Evolutionary conservation across 805 yeast genomes (phyloP), one percentile per base, ranked within the genome.

Genomic region (Wickerhamomyces pijperi): DNA sequence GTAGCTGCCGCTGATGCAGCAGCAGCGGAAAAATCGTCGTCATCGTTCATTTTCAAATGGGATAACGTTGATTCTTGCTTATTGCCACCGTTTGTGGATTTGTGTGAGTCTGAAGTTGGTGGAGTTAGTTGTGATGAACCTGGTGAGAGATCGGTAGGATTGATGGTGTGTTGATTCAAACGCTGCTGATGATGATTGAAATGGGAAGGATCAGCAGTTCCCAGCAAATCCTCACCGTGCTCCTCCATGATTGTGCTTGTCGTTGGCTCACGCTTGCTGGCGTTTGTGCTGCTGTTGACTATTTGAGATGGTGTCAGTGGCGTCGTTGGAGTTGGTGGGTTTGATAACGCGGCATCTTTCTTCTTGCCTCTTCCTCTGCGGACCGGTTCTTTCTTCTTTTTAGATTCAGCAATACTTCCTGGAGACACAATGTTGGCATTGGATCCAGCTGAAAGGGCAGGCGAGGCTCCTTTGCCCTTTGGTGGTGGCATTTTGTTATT

Each of bases 301-400:
- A 21, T 32, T n/a, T 19, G 25, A 19, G 19, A 46, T 37, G 64
- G 67, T 0, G 67, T 62, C 18, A 58, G 42, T 21, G 68, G 68
- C 2, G 67, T 63, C 1, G 67, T 62, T 39, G 68, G 68, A 5
- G 67, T 63, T 23, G 64, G 67, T 8, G 67, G 66, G 20, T 55
- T 50, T 28, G 36, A 47, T 16, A n/a, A n/a, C n/a, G n/a, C n/a
- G n/a, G 9, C 23, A 21, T 49, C 43, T 15, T 45, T 53, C 19
- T 53, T 47, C 9, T 39, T 34, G 20, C 39, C 42, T 33, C 42
- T 44, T 4, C 44, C 37, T 35, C 46, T 48, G 42, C 48, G 48
- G 3, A 37, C 36, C 3, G 48, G 43, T 38, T 53, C 54, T 35
- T 50, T 52, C 45, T 52, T 54, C 42, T 46, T 52, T 4, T 44